These are phyloP conservation scores for Pseudogymnoascus sp. DNA, from an alignment of 2,329 filamentous ascomycete genomes.

Conservation along the genomic window DNA sequence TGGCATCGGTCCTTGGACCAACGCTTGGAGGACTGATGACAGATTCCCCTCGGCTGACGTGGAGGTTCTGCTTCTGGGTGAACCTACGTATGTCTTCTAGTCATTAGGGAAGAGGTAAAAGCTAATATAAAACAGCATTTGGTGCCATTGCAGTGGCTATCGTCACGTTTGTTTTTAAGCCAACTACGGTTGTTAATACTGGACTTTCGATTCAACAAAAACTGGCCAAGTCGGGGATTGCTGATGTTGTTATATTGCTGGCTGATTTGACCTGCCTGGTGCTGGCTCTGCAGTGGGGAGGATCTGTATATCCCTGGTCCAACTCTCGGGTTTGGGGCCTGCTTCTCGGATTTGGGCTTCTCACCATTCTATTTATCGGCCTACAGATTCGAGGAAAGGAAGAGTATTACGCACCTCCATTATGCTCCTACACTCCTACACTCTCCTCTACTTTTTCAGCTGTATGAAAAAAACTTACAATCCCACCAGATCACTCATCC, in stretches of 20 bases:
- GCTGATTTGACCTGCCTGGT: background rate
- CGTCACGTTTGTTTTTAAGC: background rate
- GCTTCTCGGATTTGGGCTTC: conserved; percentile 24
- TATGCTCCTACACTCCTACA: too few relatives aligned
- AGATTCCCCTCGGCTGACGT: conserved; percentile 24
- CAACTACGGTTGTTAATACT: background rate
- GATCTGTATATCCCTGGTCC: conserved; percentile 38
- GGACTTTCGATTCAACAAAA: background rate
- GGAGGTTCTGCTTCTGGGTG: conserved; percentile 29
- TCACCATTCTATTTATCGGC: conserved; percentile 17
- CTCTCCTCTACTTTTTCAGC: background rate
- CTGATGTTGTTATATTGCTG: conserved; percentile 30
- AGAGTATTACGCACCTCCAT: background rate
- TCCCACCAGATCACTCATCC: conserved; percentile 27
- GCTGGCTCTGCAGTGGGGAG: conserved; percentile 31
- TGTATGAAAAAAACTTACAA: background rate
- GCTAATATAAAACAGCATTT: conserved; percentile 15
- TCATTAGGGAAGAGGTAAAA: background rate
- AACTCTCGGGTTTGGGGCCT: conserved; percentile 29
- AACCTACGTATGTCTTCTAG: conserved; percentile 20
- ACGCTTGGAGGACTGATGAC: conserved; percentile 36
- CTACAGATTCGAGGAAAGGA: background rate
- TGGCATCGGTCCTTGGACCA: conserved; percentile 26
- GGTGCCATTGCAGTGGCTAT: conserved; percentile 8
- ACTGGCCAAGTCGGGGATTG: background rate